Evolutionary conservation across 2,329 filamentous ascomycete species (phyloP).

Genomic region (Boeremia exigua): DNA sequence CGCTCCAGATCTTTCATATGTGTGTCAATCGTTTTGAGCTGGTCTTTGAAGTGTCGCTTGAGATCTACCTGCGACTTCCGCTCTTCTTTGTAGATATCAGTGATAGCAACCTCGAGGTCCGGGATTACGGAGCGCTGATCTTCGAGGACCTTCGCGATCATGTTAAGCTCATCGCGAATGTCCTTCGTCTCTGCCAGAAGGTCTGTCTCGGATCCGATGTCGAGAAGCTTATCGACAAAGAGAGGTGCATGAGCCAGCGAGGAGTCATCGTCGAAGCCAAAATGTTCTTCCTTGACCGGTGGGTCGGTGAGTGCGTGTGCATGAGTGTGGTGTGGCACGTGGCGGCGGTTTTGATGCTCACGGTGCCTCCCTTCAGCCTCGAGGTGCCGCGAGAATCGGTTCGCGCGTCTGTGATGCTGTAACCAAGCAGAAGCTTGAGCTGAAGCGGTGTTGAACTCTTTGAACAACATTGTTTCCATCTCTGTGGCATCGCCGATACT

Average conservation of each 20-base stretch:
- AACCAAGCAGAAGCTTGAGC: constrained; percentile 63
- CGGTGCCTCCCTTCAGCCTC: constrained; percentile 43
- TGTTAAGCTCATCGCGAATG: constrained; percentile 71
- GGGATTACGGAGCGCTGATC: constrained; percentile 57
- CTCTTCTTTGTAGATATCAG: constrained; percentile 46
- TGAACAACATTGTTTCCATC: constrained; percentile 63
- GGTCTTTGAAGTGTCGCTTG: constrained; percentile 62
- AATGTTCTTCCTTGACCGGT: constrained; percentile 35
- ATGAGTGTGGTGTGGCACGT: constrained; percentile 37
- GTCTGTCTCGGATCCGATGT: constrained; percentile 66
- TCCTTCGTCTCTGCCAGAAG: constrained; percentile 70
- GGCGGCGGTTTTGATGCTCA: constrained; percentile 39
- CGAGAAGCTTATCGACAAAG: constrained; percentile 63
- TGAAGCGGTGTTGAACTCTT: constrained; percentile 66
- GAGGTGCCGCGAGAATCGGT: constrained; percentile 44
- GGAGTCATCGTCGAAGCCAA: constrained; percentile 37
- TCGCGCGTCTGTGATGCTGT: constrained; percentile 55
- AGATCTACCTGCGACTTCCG: constrained; percentile 53
- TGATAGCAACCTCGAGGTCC: constrained; percentile 56
- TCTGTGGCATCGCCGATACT: constrained; percentile 62
- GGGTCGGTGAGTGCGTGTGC: constrained; percentile 32
- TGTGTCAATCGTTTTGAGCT: constrained; percentile 63
- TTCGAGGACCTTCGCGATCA: constrained; percentile 62
- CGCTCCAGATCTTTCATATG: constrained; percentile 66
- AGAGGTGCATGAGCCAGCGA: constrained; percentile 43